These are phyloP conservation scores for Phanerochaete sordida DNA, from an alignment of 768 basidiomycete genomes.

Conservation along the genomic window DNA sequence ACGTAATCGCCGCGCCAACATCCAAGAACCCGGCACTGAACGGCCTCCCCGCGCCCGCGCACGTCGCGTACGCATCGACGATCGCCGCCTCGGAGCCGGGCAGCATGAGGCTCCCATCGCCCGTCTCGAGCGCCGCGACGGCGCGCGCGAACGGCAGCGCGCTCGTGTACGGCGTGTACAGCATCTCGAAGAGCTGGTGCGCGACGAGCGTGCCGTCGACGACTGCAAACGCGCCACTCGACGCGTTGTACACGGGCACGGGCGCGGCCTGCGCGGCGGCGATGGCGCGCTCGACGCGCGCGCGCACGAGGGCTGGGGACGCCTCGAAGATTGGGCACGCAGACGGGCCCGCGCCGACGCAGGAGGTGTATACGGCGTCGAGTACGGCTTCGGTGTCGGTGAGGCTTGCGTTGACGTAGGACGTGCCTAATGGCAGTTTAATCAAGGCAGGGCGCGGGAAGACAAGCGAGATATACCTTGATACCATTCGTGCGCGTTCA, in stretches of 20 bases:
- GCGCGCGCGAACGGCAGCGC: background rate
- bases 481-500: constrained; percentile 19
- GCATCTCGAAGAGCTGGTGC: background rate
- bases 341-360: constrained; percentile 17
- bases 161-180: background rate
- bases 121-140: background rate
- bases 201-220: background rate
- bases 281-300: constrained; percentile 7
- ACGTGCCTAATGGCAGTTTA: background rate
- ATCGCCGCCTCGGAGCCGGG: background rate
- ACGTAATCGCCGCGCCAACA: background rate
- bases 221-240: background rate
- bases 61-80: background rate
- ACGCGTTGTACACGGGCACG: background rate
- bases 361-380: constrained; percentile 16
- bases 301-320: constrained; percentile 13
- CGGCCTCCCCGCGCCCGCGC: background rate
- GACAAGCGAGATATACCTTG: constrained; percentile 6
- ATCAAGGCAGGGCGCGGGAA: background rate
- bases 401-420: background rate
- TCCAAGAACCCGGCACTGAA: background rate
- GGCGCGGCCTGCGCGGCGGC: background rate
- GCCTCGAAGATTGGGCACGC: constrained; percentile 22
- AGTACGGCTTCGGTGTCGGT: constrained; percentile 12
- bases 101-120: background rate